Conservation (phyloP, 78 protist genomes). For the Blattamonas nauphoetae region DNA sequence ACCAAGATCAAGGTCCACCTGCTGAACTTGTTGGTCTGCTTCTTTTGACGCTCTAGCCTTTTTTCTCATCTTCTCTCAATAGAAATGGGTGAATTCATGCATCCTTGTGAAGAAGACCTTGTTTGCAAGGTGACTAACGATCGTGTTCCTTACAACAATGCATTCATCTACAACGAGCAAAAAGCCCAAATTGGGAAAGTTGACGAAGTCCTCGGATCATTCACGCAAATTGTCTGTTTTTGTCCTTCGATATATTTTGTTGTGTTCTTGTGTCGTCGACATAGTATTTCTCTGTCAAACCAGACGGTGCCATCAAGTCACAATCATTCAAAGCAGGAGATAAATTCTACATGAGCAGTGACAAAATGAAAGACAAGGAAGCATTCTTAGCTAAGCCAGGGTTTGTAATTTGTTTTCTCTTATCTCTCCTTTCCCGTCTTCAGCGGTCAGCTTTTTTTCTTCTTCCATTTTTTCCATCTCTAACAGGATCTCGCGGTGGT, state of each 20-base stretch:
- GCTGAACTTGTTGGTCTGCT: background rate
- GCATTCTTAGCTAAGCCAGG: background rate
- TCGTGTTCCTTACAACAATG: background rate
- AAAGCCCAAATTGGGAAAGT: conserved; percentile 8
- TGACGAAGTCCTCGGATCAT: background rate
- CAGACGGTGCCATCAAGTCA: background rate
- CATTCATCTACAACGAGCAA: background rate
- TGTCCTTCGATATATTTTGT: background rate
- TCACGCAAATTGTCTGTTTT: conserved; percentile 5
- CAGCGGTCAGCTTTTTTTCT: background rate
- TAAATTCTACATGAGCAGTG: background rate
- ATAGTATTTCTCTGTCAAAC: conserved; percentile 13
- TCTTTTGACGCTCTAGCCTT: background rate
- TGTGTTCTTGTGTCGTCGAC: background rate
- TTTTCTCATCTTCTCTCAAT: background rate
- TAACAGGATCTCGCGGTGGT: background rate
- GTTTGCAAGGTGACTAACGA: conserved; percentile 7
- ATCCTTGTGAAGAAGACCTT: background rate
- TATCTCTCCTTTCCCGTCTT: background rate
- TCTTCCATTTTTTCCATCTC: background rate
- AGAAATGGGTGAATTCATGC: background rate
- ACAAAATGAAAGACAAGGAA: background rate
- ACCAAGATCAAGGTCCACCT: background rate
- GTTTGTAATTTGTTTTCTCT: background rate
- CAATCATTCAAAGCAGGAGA: conserved; percentile 3